A percentile compares a stretch with the other conserved stretches of the same genome.
Conservation (phyloP, 495 filamentous ascomycete genomes). For the Daldinia grandis region DNA sequence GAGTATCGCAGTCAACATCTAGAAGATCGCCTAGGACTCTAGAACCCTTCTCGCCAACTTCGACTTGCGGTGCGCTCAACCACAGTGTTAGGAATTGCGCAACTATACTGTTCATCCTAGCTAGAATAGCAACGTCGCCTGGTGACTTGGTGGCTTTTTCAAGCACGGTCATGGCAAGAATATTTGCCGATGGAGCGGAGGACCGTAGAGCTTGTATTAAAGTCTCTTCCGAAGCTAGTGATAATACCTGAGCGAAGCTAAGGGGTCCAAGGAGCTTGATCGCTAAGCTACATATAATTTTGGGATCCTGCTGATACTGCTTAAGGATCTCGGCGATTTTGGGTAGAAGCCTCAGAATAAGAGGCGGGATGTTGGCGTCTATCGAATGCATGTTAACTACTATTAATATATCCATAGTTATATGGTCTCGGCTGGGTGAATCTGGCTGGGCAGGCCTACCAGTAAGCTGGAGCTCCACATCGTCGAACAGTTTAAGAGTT, state of each 20-base stretch:
- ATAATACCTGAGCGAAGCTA: slow-evolving; percentile 59
- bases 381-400: background rate
- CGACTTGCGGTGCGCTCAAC: slow-evolving; percentile 74
- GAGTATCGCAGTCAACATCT: slow-evolving; percentile 68
- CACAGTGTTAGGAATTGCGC: slow-evolving; percentile 70
- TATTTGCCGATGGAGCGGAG: slow-evolving; percentile 70
- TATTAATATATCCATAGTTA: background rate
- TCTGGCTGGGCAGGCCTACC: slow-evolving; percentile 40
- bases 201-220: slow-evolving; percentile 65
- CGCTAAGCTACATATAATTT: slow-evolving; percentile 58
- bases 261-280: slow-evolving; percentile 63
- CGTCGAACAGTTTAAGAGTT: slow-evolving; percentile 60
- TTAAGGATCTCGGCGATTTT: slow-evolving; percentile 59
- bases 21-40: slow-evolving; percentile 74
- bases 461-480: slow-evolving; percentile 63
- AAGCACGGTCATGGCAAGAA: slow-evolving; percentile 74
- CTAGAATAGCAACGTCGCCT: slow-evolving; percentile 73
- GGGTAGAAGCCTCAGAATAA: slow-evolving; percentile 59
- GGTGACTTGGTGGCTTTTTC: slow-evolving; percentile 70
- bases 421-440: no score
- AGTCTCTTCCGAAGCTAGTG: slow-evolving; percentile 62
- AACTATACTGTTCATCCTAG: slow-evolving; percentile 69
- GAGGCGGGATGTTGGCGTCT: slow-evolving; percentile 57
- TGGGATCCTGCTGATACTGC: slow-evolving; percentile 59
- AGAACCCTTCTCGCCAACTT: slow-evolving; percentile 74